phyloP scores from a whole-genome alignment of 2,329 filamentous ascomycete genomes.

The Mollisia scopiformis region DNA sequence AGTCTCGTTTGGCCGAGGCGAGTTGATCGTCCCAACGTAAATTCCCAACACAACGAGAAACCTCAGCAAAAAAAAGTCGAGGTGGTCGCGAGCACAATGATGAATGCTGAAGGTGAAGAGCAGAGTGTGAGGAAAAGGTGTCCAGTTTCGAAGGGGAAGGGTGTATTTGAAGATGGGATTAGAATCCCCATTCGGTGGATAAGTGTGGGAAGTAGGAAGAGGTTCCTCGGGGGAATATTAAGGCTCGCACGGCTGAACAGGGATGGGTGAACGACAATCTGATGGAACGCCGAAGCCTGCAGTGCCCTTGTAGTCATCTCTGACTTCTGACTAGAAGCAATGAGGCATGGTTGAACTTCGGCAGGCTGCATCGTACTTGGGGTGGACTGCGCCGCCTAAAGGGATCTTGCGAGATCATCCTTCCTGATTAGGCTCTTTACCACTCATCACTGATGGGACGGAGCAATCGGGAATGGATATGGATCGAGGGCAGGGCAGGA shows the following conservation, averaged over 20 bases:
- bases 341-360: neutral
- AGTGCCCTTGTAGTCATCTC: no score
- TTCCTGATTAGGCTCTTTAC: neutral
- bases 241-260: no score
- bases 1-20: neutral
- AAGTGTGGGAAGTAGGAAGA: neutral
- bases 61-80: neutral
- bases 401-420: neutral
- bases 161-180: neutral
- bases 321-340: neutral
- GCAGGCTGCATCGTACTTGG: neutral
- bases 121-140: neutral
- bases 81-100: neutral
- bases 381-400: neutral
- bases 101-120: neutral
- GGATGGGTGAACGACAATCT: neutral
- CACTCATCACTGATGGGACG: neutral
- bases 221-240: neutral
- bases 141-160: neutral
- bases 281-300: neutral
- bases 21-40: neutral
- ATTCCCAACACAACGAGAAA: neutral
- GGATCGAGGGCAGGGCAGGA: no score
- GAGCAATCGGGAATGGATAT: no score
- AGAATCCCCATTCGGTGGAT: neutral